A percentile compares a stretch with the other conserved stretches of the same genome.
Evolutionary conservation across 179 eudicot genomes (phyloP).

Genomic region (Gypsophila paniculata): DNA sequence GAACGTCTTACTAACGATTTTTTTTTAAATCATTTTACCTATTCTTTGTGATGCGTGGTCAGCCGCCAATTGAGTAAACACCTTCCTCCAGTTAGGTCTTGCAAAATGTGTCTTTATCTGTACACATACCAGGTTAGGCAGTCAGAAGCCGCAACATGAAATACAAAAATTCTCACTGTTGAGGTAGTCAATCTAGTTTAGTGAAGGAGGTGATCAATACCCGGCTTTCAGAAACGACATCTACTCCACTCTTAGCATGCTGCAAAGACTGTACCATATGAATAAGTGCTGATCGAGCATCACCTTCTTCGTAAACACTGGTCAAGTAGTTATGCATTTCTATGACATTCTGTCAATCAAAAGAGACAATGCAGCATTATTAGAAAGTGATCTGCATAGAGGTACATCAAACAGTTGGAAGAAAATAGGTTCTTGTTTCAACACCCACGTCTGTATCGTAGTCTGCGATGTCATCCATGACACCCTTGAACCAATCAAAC

Average conservation of each 20-base stretch:
- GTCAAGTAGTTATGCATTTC: slow-evolving; percentile 97
- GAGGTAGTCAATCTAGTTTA: not conserved
- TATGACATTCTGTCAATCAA: slow-evolving; percentile 56
- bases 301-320: slow-evolving; percentile 95
- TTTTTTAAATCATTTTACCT: slow-evolving; percentile 37
- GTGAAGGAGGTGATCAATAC: slow-evolving; percentile 32
- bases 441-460: slow-evolving; percentile 61
- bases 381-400: not conserved
- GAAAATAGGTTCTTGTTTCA: slow-evolving; percentile 8
- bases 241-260: slow-evolving; percentile 90
- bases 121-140: not conserved
- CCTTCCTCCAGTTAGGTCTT: slow-evolving; percentile 83
- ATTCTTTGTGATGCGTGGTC: slow-evolving; percentile 50
- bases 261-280: slow-evolving; percentile 84
- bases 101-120: slow-evolving; percentile 92
- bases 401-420: not conserved
- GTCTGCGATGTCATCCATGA: slow-evolving; percentile 87
- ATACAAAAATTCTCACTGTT: not conserved
- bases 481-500: slow-evolving; percentile 96
- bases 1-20: not conserved
- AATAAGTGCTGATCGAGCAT: slow-evolving; percentile 92
- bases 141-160: not conserved
- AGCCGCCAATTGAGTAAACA: slow-evolving; percentile 54
- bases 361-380: not conserved
- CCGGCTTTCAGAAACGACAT: slow-evolving; percentile 84